Evolutionary conservation across 257 asterid species (phyloP).

Genomic region (Primulina tabacum): DNA sequence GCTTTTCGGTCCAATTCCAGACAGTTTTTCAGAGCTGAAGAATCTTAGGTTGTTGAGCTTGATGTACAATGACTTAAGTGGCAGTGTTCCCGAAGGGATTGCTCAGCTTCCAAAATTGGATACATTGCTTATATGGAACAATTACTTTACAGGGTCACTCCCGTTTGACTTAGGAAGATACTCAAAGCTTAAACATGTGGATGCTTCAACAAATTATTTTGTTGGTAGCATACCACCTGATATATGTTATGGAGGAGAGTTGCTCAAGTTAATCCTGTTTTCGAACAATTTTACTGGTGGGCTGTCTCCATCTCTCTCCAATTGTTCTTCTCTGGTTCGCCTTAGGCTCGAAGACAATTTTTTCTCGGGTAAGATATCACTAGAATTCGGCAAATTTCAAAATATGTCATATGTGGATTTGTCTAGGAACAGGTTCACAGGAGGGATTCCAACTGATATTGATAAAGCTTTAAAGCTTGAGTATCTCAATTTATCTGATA

Average conservation of each 20-base stretch:
- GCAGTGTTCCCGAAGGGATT: slow-evolving; percentile 76
- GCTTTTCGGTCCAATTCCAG: slow-evolving; percentile 77
- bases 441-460: slow-evolving; percentile 62
- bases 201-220: slow-evolving; percentile 78
- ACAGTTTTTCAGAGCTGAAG: slow-evolving; percentile 66
- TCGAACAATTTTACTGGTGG: slow-evolving; percentile 79
- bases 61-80: slow-evolving; percentile 81
- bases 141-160: slow-evolving; percentile 73
- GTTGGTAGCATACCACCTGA: slow-evolving; percentile 61
- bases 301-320: slow-evolving; percentile 68
- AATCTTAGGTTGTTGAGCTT: slow-evolving; percentile 70
- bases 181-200: slow-evolving; percentile 65
- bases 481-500: slow-evolving; percentile 72
- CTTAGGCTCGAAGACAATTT: slow-evolving; percentile 76
- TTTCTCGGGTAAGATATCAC: slow-evolving; percentile 74
- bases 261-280: slow-evolving; percentile 67
- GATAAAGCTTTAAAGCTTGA: slow-evolving; percentile 48
- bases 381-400: slow-evolving; percentile 43
- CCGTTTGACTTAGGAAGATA: slow-evolving; percentile 65
- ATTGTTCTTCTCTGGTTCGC: slow-evolving; percentile 85
- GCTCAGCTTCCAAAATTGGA: slow-evolving; percentile 77
- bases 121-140: slow-evolving; percentile 80
- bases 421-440: slow-evolving; percentile 69
- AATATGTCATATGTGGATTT: slow-evolving; percentile 66
- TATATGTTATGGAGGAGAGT: slow-evolving; percentile 63